Evolutionary conservation across 148 eudicot genomes (phyloP), one percentile per base, ranked within the genome.

Genomic region (Fagopyrum homotropicum): DNA sequence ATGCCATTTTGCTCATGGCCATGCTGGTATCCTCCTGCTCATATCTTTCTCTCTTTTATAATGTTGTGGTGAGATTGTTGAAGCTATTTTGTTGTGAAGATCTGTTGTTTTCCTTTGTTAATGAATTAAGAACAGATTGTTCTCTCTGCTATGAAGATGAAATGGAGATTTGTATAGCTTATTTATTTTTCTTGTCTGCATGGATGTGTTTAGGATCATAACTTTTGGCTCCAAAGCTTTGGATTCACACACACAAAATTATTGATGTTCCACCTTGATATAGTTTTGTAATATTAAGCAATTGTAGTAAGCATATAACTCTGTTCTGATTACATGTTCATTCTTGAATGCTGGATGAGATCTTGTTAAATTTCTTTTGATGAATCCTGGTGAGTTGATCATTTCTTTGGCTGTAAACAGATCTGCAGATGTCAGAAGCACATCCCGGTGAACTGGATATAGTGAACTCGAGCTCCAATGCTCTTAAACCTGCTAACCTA

Each of bases 1-100:
- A 73, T 95, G 99, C 75, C 92, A 92, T 75, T 95, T 76, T 84
- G 97, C 97, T 78, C 97, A 95, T 81, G 99, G 97, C 9, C 77
- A 71, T 59, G 80, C 91, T 84, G 97, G 98, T 93, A 86, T 77
- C 26, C 4, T 17, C 30, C 54, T 50, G 54, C 5, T 55, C 59
- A 6, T 55, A 29, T 17, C 8, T 55, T n/a, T 55, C 26, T 5
- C 22, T 19, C 22, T 57, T 26, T 48, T 17, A 40, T 30, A 6
- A 43, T 6, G 46, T 45, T 69, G 30, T 29, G 5, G 22, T 57
- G 63, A 57, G 30, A 57, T 57, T 57, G 63, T 57, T 57, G 63
- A 57, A 17, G 63, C 10, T 6, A 19, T 17, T 57, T 57, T 17
- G 29, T 17, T 7, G n/a, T 57, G 30, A 57, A 19, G 30, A 35